Conservation (phyloP, 148 eudicot species). For the Fagopyrum tataricum region DNA sequence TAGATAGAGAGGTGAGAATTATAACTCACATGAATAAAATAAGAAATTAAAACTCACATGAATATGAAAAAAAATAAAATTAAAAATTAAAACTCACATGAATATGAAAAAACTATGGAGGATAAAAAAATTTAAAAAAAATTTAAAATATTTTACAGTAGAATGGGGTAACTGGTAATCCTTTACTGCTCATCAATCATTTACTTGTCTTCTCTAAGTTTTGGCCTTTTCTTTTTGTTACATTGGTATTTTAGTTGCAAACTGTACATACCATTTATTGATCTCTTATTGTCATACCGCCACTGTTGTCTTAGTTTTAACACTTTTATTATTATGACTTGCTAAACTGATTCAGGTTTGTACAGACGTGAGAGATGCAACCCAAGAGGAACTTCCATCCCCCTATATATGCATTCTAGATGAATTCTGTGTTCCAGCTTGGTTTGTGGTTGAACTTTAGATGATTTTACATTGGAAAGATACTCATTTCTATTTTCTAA, state of each 20-base stretch:
- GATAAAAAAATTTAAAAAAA: not conserved
- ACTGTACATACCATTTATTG: not conserved
- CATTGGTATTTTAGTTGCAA: not conserved
- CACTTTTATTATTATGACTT: slow-evolving; percentile 26
- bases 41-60: too few species aligned
- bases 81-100: too few species aligned
- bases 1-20: too few species aligned
- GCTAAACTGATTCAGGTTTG: slow-evolving; percentile 72
- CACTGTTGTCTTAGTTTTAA: slow-evolving; percentile 13
- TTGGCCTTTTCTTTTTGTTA: not conserved
- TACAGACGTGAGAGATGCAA: slow-evolving; percentile 75
- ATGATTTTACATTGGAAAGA: not conserved
- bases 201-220: not conserved
- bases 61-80: too few species aligned
- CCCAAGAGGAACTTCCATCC: slow-evolving; percentile 92
- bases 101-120: not conserved
- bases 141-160: not conserved
- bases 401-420: slow-evolving; percentile 19
- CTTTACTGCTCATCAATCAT: not conserved
- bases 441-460: not conserved
- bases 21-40: too few species aligned
- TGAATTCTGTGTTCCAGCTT: not conserved
- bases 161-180: not conserved
- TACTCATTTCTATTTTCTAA: not conserved
- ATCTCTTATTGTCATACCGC: too few species aligned